Percentiles rank a stretch among this genome's conserved stretches.
These are phyloP conservation scores for Elsinoe necatrix DNA, from an alignment of 2,329 filamentous ascomycete species.

Conservation along the genomic window DNA sequence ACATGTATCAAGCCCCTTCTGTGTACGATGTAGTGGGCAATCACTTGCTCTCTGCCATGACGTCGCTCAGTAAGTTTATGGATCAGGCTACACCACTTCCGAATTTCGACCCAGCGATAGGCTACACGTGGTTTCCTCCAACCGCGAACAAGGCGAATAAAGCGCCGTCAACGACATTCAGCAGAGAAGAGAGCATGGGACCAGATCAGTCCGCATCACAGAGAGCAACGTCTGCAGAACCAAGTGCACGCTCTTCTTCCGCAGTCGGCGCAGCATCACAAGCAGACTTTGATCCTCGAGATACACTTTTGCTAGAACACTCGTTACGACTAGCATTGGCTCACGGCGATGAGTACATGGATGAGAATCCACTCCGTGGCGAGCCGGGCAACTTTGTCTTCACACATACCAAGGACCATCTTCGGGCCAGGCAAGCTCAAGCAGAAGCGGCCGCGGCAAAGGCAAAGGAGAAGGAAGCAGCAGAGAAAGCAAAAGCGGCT, in stretches of 20 bases:
- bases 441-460: conserved; percentile 26
- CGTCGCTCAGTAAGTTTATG: conserved; percentile 48
- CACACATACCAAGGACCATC: conserved; percentile 35
- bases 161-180: conserved; percentile 28
- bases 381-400: conserved; percentile 57
- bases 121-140: conserved; percentile 50
- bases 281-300: conserved; percentile 15
- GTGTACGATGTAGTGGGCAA: conserved; percentile 49
- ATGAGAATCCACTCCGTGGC: conserved; percentile 54
- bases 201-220: conserved; percentile 18
- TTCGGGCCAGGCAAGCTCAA: conserved; percentile 35
- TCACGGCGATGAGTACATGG: conserved; percentile 55
- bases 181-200: conserved; percentile 37
- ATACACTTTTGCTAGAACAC: conserved; percentile 41
- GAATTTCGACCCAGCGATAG: conserved; percentile 50
- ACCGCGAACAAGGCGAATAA: conserved; percentile 31
- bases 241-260: not conserved
- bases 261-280: not conserved
- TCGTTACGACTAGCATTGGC: conserved; percentile 30
- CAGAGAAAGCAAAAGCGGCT: conserved; percentile 23
- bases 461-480: conserved; percentile 24
- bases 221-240: conserved; percentile 1
- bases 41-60: conserved; percentile 42
- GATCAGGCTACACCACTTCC: conserved; percentile 46
- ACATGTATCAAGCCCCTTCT: conserved; percentile 54